phyloP scores from a whole-genome alignment of 441 rosid genomes.

The Adansonia rubrostipa region DNA sequence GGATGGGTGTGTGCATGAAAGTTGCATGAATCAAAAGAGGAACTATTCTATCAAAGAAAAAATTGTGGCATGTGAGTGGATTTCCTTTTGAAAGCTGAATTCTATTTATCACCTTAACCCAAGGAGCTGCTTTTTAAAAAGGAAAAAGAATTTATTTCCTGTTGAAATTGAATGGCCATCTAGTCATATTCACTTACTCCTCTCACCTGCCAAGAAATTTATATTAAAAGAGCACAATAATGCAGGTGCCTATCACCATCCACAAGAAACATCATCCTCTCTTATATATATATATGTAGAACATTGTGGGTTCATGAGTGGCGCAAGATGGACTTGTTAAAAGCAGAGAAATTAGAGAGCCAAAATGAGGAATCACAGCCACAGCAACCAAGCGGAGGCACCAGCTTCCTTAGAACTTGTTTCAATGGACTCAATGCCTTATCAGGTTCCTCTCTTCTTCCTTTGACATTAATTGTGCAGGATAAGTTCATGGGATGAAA shows the following conservation, averaged over 20 bases:
- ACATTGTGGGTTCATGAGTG: neutral
- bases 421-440: constrained; percentile 68
- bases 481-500: neutral
- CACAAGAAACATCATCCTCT: neutral
- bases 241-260: constrained; percentile 2
- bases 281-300: neutral
- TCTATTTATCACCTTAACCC: neutral
- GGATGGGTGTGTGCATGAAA: constrained; percentile 1
- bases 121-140: neutral
- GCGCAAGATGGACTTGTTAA: constrained; percentile 10
- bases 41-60: neutral
- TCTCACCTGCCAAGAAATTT: constrained; percentile 18
- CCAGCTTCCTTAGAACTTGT: constrained; percentile 60
- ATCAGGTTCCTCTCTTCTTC: constrained; percentile 45
- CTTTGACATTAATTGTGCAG: neutral
- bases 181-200: constrained; percentile 26
- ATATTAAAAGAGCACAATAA: neutral
- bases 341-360: constrained; percentile 37
- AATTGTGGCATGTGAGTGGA: constrained; percentile 22
- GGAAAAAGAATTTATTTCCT: neutral
- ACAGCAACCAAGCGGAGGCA: constrained; percentile 42
- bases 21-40: neutral
- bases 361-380: constrained; percentile 38
- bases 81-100: constrained; percentile 14
- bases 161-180: constrained; percentile 13